phyloP scores from a whole-genome alignment of 2,329 filamentous ascomycete genomes.

The Didymella pomorum region DNA sequence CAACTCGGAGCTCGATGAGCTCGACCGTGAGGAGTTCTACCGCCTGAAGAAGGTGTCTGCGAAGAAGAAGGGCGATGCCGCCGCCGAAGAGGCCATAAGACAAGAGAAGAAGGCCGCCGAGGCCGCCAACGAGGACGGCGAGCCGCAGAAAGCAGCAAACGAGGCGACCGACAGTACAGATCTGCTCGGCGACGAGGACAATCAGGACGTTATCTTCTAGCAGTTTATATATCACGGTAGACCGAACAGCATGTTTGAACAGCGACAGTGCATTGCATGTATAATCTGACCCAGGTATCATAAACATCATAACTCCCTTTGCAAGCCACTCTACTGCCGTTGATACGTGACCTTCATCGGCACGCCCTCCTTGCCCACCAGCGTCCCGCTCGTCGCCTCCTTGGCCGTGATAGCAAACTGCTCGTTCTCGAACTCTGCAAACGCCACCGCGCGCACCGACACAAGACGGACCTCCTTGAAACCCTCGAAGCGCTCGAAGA shows the following conservation, averaged over 20 bases:
- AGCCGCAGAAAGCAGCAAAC: slow-evolving; percentile 29
- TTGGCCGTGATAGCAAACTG: slow-evolving; percentile 90
- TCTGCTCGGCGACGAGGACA: slow-evolving; percentile 76
- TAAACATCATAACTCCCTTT: slow-evolving; percentile 34
- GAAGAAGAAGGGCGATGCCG: slow-evolving; percentile 66
- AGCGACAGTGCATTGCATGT: slow-evolving; percentile 1
- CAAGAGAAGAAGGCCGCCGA: slow-evolving; percentile 49
- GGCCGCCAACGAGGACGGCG: slow-evolving; percentile 5
- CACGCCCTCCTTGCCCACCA: slow-evolving; percentile 76
- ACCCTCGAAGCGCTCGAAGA: slow-evolving; percentile 90
- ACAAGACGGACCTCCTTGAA: slow-evolving; percentile 93
- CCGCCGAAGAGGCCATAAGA: slow-evolving; percentile 47
- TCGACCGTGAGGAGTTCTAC: slow-evolving; percentile 98
- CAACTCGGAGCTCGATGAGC: slow-evolving; percentile 96
- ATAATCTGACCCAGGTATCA: background rate
- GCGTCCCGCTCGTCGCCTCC: slow-evolving; percentile 88
- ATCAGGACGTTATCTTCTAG: slow-evolving; percentile 88
- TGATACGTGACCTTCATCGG: slow-evolving; percentile 96
- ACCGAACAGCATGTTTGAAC: slow-evolving; percentile 1
- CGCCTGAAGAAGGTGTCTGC: slow-evolving; percentile 90
- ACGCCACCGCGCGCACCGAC: slow-evolving; percentile 88
- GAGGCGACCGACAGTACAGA: slow-evolving; percentile 63
- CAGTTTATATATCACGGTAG: background rate
- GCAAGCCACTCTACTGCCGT: slow-evolving; percentile 68
- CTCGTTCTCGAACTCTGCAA: slow-evolving; percentile 95